Percentiles rank a stretch among this genome's conserved stretches.
phyloP scores from a whole-genome alignment of 108 stramenopile genomes.

The Aurantiochytrium sp. region DNA sequence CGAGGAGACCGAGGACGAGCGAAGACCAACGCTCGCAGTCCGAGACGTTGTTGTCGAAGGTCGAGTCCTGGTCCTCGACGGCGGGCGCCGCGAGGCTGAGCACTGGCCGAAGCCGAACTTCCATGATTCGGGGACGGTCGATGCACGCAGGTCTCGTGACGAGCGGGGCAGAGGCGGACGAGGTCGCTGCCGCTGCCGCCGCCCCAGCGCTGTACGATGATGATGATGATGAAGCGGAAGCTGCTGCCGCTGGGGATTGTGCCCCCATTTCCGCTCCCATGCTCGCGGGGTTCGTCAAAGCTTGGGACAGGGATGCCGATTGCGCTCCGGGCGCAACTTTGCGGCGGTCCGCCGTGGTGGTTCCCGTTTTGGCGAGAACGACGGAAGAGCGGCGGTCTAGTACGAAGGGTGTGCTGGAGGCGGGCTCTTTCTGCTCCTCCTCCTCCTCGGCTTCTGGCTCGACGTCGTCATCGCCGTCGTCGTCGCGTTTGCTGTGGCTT shows the following conservation, averaged over 20 bases:
- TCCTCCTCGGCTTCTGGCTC: no score
- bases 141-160: not conserved
- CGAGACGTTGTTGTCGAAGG: not conserved
- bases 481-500: no score
- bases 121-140: not conserved
- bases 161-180: not conserved
- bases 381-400: no score
- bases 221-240: no score
- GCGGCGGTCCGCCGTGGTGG: not conserved
- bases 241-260: no score
- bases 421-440: no score
- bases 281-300: not conserved
- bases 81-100: not conserved
- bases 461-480: no score
- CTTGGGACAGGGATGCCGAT: no score
- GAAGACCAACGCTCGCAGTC: not conserved
- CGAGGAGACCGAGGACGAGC: not conserved
- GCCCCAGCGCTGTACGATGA: not conserved
- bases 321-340: no score
- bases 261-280: not conserved
- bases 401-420: no score
- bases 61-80: not conserved
- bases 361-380: not conserved
- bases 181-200: not conserved
- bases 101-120: not conserved